phyloP scores from a whole-genome alignment of 2,329 filamentous ascomycete genomes.

The Aspergillus amoenus region DNA sequence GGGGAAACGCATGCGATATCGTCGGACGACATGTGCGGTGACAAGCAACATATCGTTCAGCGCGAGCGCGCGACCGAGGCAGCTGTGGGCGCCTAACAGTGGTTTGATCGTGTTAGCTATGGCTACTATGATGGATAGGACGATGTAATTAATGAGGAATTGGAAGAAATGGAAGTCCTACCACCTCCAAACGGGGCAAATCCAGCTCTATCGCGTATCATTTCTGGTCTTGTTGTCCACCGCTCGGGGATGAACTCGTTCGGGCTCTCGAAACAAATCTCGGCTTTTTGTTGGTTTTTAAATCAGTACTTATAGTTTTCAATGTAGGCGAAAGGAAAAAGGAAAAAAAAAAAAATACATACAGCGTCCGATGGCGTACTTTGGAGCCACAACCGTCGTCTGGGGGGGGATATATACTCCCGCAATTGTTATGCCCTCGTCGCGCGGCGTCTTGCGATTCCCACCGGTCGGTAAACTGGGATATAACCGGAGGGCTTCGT shows the following conservation, averaged over 20 bases:
- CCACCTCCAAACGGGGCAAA: slow-evolving; percentile 20
- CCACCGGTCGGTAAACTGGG: slow-evolving; percentile 16
- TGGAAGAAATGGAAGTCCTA: background rate
- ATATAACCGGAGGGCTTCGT: slow-evolving; percentile 19
- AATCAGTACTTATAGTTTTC: no score
- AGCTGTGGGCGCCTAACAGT: slow-evolving; percentile 12
- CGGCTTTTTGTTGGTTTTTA: slow-evolving; percentile 1
- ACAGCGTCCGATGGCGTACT: slow-evolving; percentile 18
- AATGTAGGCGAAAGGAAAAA: no score
- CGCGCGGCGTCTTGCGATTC: slow-evolving; percentile 12
- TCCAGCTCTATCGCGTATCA: slow-evolving; percentile 16
- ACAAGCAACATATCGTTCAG: slow-evolving; percentile 21
- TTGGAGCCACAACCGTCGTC: slow-evolving; percentile 19
- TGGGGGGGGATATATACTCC: slow-evolving; percentile 18
- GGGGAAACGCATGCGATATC: slow-evolving; percentile 14
- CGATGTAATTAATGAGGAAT: no score
- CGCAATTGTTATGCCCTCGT: slow-evolving; percentile 13
- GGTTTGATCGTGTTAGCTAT: background rate
- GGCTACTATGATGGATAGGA: background rate
- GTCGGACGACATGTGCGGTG: slow-evolving; percentile 12
- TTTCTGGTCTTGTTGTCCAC: slow-evolving; percentile 14
- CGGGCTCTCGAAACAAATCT: slow-evolving; percentile 14
- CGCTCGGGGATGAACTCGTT: slow-evolving; percentile 19
- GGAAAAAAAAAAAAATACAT: background rate
- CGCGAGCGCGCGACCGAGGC: slow-evolving; percentile 15